Evolutionary conservation across 2,329 filamentous ascomycete genomes (phyloP), one percentile per base, ranked within the genome.

Genomic region (Gaeumannomyces sp.): DNA sequence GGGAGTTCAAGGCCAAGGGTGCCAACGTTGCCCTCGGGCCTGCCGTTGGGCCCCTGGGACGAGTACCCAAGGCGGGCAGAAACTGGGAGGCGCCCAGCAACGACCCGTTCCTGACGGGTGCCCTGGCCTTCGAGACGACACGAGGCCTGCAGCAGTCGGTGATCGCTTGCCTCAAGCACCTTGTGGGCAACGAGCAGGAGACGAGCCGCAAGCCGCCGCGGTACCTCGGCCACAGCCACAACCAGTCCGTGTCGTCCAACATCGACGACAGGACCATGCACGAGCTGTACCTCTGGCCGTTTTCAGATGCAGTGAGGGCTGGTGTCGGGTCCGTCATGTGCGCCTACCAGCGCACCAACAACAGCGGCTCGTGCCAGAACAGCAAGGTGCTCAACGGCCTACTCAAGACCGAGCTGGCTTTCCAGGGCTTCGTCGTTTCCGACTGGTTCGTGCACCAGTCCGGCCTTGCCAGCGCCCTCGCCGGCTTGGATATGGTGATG

Each of bases 401-500:
- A 0, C 76, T 92, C 61, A 92, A 86, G 72, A 80, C 78, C 2
- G 84, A 86, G 67, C 77, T 87, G 1, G 84, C 83, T 3, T 87
- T 86, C 68, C 80, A 83, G 70, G 69, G 69, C 53, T 70, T 69
- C 29, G 68, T 69, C 64, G 67, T 70, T 63, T 65, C 65, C 0
- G 69, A 70, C 64, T 70, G 69, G 68, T 57, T 38, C 57, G 89
- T 86, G 1, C 87, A 89, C 64, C 87, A 89, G 68, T 79, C 84
- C 0, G 87, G 87, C 57, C 81, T 88, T 22, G 81, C 81, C 2
- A 82, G 81, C 7, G 81, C 87, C 2, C 75, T 86, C 65, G 86
- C 87, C 5, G 90, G 89, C 29, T 73, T 92, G 33, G 89, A 92
- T 70, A 86, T 91, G 83, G 83, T 82, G 13, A 91, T 92, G 89